Evolutionary conservation across 768 basidiomycete genomes (phyloP).

Genomic region (Collybiopsis luxurians): DNA sequence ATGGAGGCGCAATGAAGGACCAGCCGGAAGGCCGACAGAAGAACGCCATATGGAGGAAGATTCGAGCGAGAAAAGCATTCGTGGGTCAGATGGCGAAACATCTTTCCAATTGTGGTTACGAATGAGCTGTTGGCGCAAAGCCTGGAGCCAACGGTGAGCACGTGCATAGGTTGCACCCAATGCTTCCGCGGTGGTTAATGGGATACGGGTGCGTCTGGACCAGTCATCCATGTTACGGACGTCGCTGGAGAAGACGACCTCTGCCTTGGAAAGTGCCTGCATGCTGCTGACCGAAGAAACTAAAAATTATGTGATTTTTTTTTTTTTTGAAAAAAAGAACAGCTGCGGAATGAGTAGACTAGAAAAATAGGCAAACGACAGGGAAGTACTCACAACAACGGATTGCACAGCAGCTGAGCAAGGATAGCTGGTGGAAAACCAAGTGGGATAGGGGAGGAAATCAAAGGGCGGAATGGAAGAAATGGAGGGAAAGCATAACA

Average conservation of each 20-base stretch:
- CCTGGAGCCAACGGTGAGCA: constrained; percentile 72
- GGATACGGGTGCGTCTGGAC: constrained; percentile 76
- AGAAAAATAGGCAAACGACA: too few relatives aligned
- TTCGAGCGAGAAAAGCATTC: constrained; percentile 80
- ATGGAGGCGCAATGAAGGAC: constrained; percentile 69
- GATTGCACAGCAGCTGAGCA: too few relatives aligned
- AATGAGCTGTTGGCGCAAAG: constrained; percentile 61
- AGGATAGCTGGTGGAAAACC: too few relatives aligned
- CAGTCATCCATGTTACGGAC: constrained; percentile 82
- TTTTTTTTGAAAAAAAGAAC: too few relatives aligned
- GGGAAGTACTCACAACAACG: too few relatives aligned
- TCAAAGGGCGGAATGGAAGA: constrained; percentile 21
- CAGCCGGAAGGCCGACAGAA: constrained; percentile 69
- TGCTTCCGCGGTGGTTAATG: constrained; percentile 80
- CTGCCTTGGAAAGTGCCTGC: constrained; percentile 29
- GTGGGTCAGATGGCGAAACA: constrained; percentile 51
- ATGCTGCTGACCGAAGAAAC: too few relatives aligned
- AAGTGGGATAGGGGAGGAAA: too few relatives aligned
- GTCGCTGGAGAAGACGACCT: constrained; percentile 78
- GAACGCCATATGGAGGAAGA: constrained; percentile 78
- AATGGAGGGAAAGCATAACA: constrained; percentile 25
- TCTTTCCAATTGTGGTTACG: constrained; percentile 72
- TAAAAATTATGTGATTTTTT: not conserved
- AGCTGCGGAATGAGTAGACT: too few relatives aligned
- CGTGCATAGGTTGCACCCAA: constrained; percentile 78